Conservation (phyloP, 2,329 filamentous ascomycete genomes). For the Pseudocercospora fijiensis region DNA sequence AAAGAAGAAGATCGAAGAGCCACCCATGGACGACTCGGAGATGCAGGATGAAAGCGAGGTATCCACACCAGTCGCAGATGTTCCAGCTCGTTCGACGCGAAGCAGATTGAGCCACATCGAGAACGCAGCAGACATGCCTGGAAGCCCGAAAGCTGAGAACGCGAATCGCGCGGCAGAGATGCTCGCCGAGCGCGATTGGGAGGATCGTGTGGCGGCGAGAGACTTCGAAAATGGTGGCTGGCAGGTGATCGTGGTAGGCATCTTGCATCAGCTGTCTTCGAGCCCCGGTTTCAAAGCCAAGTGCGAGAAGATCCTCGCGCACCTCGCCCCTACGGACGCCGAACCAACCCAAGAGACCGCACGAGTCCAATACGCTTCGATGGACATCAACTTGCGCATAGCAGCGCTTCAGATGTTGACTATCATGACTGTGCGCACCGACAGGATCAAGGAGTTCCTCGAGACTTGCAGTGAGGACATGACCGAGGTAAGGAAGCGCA, state of each 20-base stretch:
- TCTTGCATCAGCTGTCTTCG: constrained; percentile 81
- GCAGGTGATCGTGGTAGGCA: constrained; percentile 83
- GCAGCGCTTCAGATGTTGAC: constrained; percentile 80
- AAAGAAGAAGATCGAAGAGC: constrained; percentile 71
- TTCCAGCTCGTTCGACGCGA: constrained; percentile 75
- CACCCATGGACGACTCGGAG: constrained; percentile 70
- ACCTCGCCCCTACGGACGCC: constrained; percentile 75
- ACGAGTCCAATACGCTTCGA: constrained; percentile 65
- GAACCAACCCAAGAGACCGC: constrained; percentile 76
- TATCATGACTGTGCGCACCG: constrained; percentile 81
- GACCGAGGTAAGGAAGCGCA: constrained; percentile 92
- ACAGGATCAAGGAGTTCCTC: constrained; percentile 81
- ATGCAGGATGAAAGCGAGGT: constrained; percentile 57
- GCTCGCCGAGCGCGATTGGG: constrained; percentile 74
- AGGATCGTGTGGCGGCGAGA: constrained; percentile 76
- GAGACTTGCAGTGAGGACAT: constrained; percentile 90
- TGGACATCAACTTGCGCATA: constrained; percentile 82
- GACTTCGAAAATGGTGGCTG: constrained; percentile 87
- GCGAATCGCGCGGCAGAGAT: constrained; percentile 72
- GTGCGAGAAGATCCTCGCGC: constrained; percentile 75
- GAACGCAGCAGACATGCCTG: constrained; percentile 59
- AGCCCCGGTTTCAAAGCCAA: constrained; percentile 65
- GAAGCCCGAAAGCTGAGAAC: constrained; percentile 38
- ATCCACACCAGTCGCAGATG: constrained; percentile 65
- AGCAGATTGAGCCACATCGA: constrained; percentile 74